These are phyloP conservation scores for Ganoderma leucocontextum DNA, from an alignment of 1,284 basidiomycete species.

Conservation along the genomic window DNA sequence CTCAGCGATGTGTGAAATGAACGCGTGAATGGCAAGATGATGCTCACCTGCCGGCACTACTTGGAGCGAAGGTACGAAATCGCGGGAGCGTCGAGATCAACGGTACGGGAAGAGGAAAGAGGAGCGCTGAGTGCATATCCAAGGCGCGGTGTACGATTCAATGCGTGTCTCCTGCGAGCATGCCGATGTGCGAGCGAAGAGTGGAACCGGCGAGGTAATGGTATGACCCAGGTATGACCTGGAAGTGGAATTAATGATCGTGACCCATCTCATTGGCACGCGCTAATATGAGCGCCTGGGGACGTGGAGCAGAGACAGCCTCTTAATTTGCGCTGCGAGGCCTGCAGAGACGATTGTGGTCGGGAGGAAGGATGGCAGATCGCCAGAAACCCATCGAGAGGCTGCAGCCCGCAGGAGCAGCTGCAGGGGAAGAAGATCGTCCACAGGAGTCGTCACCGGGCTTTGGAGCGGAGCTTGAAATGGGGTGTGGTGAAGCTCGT, in stretches of 20 bases:
- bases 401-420: background rate
- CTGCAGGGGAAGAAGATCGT: background rate
- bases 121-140: background rate
- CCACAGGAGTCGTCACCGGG: slow-evolving; percentile 22
- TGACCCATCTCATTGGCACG: slow-evolving; percentile 6
- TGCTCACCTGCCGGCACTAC: background rate
- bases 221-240: background rate
- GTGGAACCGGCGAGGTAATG: slow-evolving; percentile 2
- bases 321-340: background rate
- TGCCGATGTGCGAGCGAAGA: slow-evolving; percentile 8
- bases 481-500: slow-evolving; percentile 28
- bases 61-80: background rate
- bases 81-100: background rate
- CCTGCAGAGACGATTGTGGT: background rate
- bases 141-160: background rate
- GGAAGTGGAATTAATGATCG: background rate
- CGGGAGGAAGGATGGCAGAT: background rate
- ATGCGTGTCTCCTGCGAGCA: background rate
- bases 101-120: background rate
- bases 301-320: background rate
- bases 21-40: background rate
- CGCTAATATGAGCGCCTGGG: slow-evolving; percentile 9
- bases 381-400: background rate
- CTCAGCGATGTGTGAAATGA: background rate
- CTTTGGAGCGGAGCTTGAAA: slow-evolving; percentile 40